These are phyloP conservation scores for Candida glucosophila DNA, from an alignment of 1,139 yeast species.

Conservation along the genomic window DNA sequence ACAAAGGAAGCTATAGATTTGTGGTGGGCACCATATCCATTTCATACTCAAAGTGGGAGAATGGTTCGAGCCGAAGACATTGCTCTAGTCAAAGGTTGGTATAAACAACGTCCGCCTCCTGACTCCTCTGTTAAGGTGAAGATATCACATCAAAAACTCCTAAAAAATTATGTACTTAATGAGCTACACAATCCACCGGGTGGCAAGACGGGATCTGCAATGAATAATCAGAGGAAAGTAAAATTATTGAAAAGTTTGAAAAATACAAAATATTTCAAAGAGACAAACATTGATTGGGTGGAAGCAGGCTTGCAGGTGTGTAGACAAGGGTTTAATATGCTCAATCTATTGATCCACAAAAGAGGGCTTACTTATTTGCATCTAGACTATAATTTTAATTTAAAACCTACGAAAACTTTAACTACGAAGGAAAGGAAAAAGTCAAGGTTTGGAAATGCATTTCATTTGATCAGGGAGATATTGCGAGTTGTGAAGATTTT, in stretches of 20 bases:
- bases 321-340: constrained; percentile 89
- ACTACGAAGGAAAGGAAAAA: constrained; percentile 95
- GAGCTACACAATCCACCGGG: constrained; percentile 45
- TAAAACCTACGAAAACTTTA: constrained; percentile 92
- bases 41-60: constrained; percentile 61
- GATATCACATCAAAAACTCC: constrained; percentile 77
- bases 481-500: constrained; percentile 71
- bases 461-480: constrained; percentile 87
- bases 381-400: constrained; percentile 87
- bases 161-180: constrained; percentile 68
- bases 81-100: constrained; percentile 77
- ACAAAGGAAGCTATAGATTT: constrained; percentile 55
- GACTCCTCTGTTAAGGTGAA: constrained; percentile 67
- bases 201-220: constrained; percentile 22
- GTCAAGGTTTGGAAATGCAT: constrained; percentile 94
- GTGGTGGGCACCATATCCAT: constrained; percentile 81
- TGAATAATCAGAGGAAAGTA: constrained; percentile 36
- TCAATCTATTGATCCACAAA: constrained; percentile 80
- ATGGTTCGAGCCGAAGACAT: constrained; percentile 87
- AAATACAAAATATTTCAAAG: constrained; percentile 81
- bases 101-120: constrained; percentile 54
- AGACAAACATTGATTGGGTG: constrained; percentile 93
- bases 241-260: constrained; percentile 61
- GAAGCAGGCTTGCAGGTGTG: constrained; percentile 96
- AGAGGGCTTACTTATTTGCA: constrained; percentile 90